Evolutionary conservation across 352 stramenopile species (phyloP).

Genomic region (Discostella stelligera): DNA sequence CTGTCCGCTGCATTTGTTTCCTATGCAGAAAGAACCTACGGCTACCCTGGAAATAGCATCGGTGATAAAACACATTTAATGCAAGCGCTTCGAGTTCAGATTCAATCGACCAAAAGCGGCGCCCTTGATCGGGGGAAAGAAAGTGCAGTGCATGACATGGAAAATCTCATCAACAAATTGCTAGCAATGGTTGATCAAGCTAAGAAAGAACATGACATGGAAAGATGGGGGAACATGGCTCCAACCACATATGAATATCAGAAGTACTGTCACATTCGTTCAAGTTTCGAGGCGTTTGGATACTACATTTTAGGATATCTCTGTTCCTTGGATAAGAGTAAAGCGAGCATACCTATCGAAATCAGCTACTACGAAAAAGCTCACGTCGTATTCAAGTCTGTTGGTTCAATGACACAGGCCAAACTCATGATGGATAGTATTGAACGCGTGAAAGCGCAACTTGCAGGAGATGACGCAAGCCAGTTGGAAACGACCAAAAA

Average conservation of each 20-base stretch:
- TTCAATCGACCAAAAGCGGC: neutral
- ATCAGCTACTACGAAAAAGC: neutral
- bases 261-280: neutral
- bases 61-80: neutral
- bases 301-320: neutral
- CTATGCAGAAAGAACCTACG: slow-evolving; percentile 10
- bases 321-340: neutral
- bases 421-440: neutral
- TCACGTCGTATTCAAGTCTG: neutral
- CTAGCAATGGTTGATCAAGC: neutral
- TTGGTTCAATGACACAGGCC: neutral
- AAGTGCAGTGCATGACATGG: neutral
- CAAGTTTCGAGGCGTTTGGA: neutral
- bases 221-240: neutral
- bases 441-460: too few relatives aligned
- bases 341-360: neutral
- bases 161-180: neutral
- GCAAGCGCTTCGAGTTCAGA: neutral
- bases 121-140: neutral
- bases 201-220: neutral
- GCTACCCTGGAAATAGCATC: neutral
- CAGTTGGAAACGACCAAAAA: neutral
- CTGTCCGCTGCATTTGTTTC: neutral
- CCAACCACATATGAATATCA: neutral
- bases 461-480: neutral